Base-by-base conservation (phyloP, 2,329 filamentous ascomycete genomes). In the Mollisia scopiformis region DNA sequence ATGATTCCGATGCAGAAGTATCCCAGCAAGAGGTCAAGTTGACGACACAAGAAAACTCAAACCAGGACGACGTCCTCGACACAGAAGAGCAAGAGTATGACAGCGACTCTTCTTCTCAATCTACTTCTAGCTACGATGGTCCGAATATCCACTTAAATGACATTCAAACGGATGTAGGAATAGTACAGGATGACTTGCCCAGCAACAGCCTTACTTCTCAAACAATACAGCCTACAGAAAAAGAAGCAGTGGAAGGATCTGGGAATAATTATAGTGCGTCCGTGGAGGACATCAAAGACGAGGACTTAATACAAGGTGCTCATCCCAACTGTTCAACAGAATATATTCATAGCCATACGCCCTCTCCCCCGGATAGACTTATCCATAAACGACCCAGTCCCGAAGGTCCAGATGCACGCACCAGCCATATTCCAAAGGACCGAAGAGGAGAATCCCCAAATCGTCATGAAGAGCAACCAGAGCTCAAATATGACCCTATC, bases 291-390 rank as follows among this genome's bases (percentile, higher is more conserved):
- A 21, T 49, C 21, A 31, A 56, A 28, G 54, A 56, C n/a, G 54
- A 56, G 37, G 54, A 56, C 13, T 35, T 46, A 25, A 21, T 56
- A 21, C 39, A 39, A 13, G 54, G 41, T 35, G 41, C 41, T 23
- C 54, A 56, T 31, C 54, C 54, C 7, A 56, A 49, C 21, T 56
- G 54, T 49, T 49, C 16, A 31, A n/a, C 10, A 13, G 21, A 56
- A n/a, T 25, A 56, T 16, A 49, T 16, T 13, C 31, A 47, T 14
- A 41, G 49, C 4, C 30, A 39, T 27, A 39, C n/a, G 2, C 23
- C n/a, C 4, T 19, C 23, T 21, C n/a, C 23, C 16, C n/a, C n/a
- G 4, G n/a, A 21, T 11, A 23, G 7, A 43, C 13, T 19, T 6
- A 8, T 43, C 7, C 6, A 4, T 21, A 19, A 43, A 2, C 39